Conservation (phyloP, 768 basidiomycete genomes). For the Termitomyces sp. region DNA sequence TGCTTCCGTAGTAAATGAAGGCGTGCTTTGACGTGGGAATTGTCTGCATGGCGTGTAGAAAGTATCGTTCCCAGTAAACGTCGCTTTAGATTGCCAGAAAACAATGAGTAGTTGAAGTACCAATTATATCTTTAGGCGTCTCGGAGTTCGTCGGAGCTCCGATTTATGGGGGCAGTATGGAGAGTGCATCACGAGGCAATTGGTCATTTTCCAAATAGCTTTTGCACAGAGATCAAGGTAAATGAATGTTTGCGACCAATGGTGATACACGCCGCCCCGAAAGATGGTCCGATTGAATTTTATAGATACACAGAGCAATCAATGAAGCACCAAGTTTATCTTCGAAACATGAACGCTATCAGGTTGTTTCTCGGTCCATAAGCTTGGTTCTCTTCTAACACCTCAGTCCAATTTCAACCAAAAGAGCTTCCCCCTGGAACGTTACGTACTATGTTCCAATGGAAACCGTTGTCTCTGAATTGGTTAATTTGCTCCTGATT, state of each 20-base stretch:
- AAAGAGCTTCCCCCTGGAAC: not conserved
- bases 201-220: not conserved
- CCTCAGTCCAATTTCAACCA: not conserved
- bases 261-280: not conserved
- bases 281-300: too few species aligned
- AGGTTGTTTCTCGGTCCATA: not conserved
- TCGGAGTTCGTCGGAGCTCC: constrained; percentile 2
- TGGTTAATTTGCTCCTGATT: not conserved
- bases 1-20: not conserved
- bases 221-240: not conserved
- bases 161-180: not conserved
- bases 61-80: not conserved
- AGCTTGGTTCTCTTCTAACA: not conserved
- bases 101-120: not conserved
- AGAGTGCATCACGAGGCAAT: not conserved
- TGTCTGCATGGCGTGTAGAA: not conserved
- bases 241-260: not conserved
- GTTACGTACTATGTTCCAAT: not conserved
- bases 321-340: not conserved
- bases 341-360: not conserved
- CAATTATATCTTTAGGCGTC: not conserved
- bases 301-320: not conserved
- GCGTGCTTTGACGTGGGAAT: constrained; percentile 1
- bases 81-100: not conserved
- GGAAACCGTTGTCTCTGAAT: not conserved